A percentile compares a stretch with the other conserved stretches of the same genome.
These are phyloP conservation scores for Aspergillus eucalypticola DNA, from an alignment of 2,329 filamentous ascomycete species.

Conservation along the genomic window DNA sequence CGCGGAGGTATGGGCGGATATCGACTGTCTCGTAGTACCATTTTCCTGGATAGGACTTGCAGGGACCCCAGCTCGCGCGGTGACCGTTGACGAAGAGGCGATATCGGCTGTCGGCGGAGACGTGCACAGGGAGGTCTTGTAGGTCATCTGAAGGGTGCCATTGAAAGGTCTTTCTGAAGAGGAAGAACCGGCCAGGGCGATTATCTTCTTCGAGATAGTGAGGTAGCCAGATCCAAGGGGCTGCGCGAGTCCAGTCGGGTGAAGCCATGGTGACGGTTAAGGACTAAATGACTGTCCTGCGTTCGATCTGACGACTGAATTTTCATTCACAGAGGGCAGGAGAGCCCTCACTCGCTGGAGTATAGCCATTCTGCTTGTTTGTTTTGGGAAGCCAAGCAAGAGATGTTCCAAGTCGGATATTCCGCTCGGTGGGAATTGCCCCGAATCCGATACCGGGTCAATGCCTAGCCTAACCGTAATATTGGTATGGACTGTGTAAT, in stretches of 20 bases:
- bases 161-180: constrained; percentile 9
- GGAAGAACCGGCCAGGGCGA: constrained; percentile 5
- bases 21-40: constrained; percentile 13
- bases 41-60: constrained; percentile 5
- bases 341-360: not conserved
- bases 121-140: not conserved
- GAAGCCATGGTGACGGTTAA: not conserved
- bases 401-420: not conserved
- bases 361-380: too few relatives aligned
- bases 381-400: not conserved
- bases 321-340: not conserved
- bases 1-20: not conserved
- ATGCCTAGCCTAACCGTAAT: not conserved
- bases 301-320: too few relatives aligned
- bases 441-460: not conserved
- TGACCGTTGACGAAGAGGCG: constrained; percentile 12
- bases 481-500: not conserved
- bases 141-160: not conserved
- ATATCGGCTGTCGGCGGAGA: constrained; percentile 15
- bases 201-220: constrained; percentile 1
- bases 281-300: too few relatives aligned
- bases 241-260: not conserved
- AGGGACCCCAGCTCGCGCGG: constrained; percentile 6
- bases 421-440: not conserved
- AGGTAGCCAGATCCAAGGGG: constrained; percentile 9